Conservation (phyloP, 1,139 yeast genomes). For the Pichia sp. region DNA sequence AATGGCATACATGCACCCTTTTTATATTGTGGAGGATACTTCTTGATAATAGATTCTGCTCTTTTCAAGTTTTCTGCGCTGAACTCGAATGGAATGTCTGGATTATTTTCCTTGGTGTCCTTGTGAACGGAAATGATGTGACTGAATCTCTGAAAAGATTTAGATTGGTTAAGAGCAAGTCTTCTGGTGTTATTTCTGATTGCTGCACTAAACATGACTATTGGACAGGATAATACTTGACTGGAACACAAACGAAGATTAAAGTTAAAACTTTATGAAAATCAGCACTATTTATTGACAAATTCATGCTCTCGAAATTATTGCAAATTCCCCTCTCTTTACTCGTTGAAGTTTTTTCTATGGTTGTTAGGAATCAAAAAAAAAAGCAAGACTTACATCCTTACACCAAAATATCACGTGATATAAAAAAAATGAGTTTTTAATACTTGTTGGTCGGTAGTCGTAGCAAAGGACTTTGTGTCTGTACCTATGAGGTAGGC, state of each 20-base stretch:
- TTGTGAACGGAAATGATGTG: conserved; percentile 55
- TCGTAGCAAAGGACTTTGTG: too few relatives aligned
- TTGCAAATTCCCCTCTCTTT: neutral
- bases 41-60: conserved; percentile 67
- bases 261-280: too few relatives aligned
- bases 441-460: too few relatives aligned
- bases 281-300: neutral
- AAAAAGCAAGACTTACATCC: too few relatives aligned
- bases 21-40: conserved; percentile 81
- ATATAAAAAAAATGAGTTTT: too few relatives aligned
- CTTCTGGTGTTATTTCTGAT: conserved; percentile 9
- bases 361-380: too few relatives aligned
- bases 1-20: conserved; percentile 88
- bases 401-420: too few relatives aligned
- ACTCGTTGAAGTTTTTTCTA: too few relatives aligned
- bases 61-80: conserved; percentile 56
- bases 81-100: conserved; percentile 66
- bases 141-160: conserved; percentile 14
- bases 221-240: neutral
- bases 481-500: too few relatives aligned
- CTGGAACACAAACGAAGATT: too few relatives aligned
- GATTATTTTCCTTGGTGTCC: conserved; percentile 61
- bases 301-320: neutral
- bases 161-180: conserved; percentile 1
- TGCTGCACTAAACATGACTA: conserved; percentile 3